phyloP scores from a whole-genome alignment of 352 stramenopile genomes.

The Pythium sp. region DNA sequence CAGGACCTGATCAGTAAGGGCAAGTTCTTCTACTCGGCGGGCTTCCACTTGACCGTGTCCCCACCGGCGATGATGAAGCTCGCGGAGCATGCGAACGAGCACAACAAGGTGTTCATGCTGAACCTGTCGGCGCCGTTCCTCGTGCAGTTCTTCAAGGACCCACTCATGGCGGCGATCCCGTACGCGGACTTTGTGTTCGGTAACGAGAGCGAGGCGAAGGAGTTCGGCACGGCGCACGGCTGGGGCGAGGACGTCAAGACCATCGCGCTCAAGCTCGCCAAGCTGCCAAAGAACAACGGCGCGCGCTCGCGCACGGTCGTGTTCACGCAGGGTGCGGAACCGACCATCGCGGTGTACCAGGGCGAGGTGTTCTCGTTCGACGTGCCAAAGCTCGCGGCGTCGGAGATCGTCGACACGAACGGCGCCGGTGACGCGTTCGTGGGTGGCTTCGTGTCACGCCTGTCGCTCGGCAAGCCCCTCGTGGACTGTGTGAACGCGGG shows the following conservation, averaged over 20 bases:
- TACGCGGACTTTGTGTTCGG: conserved; percentile 99
- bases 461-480: conserved; percentile 84
- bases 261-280: conserved; percentile 93
- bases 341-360: conserved; percentile 95
- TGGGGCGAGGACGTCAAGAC: conserved; percentile 87
- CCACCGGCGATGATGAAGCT: conserved; percentile 91
- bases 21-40: conserved; percentile 96
- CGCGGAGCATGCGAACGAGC: conserved; percentile 90
- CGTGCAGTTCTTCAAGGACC: conserved; percentile 97
- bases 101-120: conserved; percentile 95
- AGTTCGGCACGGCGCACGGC: conserved; percentile 90
- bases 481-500: conserved; percentile 95
- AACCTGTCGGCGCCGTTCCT: conserved; percentile 99
- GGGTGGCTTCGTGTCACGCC: conserved; percentile 95
- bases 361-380: conserved; percentile 91
- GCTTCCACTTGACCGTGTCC: conserved; percentile 99
- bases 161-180: conserved; percentile 90
- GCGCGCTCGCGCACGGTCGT: conserved; percentile 93
- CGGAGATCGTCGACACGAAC: conserved; percentile 98
- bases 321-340: conserved; percentile 96
- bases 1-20: conserved; percentile 94
- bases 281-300: conserved; percentile 92
- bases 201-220: conserved; percentile 97
- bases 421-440: conserved; percentile 99
- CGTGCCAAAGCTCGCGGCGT: conserved; percentile 86